Evolutionary conservation across 805 yeast genomes (phyloP).

Genomic region (Trichomonascus vanleenenianus): DNA sequence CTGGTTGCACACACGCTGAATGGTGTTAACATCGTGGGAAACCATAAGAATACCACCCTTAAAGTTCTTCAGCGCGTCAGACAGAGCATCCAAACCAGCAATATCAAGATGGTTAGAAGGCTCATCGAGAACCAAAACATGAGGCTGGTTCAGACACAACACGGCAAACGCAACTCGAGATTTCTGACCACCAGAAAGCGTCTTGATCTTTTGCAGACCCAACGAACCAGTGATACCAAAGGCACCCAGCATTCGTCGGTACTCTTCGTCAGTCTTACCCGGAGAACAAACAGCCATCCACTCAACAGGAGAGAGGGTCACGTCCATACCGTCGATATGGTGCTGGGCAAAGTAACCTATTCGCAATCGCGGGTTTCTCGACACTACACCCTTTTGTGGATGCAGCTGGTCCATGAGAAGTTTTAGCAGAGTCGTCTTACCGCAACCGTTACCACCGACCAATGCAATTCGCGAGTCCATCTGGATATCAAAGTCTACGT

Average conservation of each 20-base stretch:
- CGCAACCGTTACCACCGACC: constrained; percentile 99
- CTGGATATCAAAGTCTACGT: constrained; percentile 86
- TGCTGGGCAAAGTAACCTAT: constrained; percentile 98
- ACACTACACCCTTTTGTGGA: constrained; percentile 72
- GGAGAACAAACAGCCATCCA: constrained; percentile 91
- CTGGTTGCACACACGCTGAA: constrained; percentile 81
- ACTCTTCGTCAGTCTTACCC: constrained; percentile 92
- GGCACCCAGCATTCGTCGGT: constrained; percentile 91
- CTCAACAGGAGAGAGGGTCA: constrained; percentile 73
- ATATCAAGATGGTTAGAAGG: constrained; percentile 99
- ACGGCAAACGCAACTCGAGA: constrained; percentile 98
- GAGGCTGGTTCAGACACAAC: constrained; percentile 82
- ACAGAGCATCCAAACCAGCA: constrained; percentile 91
- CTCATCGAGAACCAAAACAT: constrained; percentile 87
- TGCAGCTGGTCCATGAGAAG: constrained; percentile 68
- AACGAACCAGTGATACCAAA: constrained; percentile 95
- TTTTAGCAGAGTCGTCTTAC: constrained; percentile 92
- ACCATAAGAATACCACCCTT: constrained; percentile 97
- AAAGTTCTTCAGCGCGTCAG: constrained; percentile 80
- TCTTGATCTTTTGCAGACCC: constrained; percentile 83
- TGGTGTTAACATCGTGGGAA: constrained; percentile 92
- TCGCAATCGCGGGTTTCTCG: constrained; percentile 77
- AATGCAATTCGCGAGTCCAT: constrained; percentile 92
- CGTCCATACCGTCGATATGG: constrained; percentile 96
- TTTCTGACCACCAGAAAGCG: constrained; percentile 95